Evolutionary conservation across 805 yeast species (phyloP), one percentile per base, ranked within the genome.

Genomic region (Starmerella potacharoeniae): DNA sequence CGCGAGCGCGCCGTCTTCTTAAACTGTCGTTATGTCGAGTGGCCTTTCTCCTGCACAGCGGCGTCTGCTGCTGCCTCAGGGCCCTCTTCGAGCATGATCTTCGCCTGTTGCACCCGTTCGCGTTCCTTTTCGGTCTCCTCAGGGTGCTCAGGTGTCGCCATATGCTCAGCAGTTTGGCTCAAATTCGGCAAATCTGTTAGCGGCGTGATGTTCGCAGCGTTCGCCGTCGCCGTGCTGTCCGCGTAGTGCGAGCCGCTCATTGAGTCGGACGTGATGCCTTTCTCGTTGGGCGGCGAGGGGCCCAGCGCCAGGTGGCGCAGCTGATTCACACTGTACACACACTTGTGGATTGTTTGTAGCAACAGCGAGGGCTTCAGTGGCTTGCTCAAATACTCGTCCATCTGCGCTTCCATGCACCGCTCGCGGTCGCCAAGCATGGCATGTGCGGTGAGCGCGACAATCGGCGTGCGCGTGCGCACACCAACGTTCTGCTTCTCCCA

Each of bases 351-450:
- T 5, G 95, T 87, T 69, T 87, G 95, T 66, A 86, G 80, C 66
- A 87, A 73, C 56, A 87, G 72, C 59, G 84, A 81, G 1, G 95
- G 95, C 65, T 87, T 88, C 69, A 87, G 74, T 0, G 96, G 96
- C 68, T 87, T 87, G 10, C 93, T 84, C 49, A 87, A 78, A 66
- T 88, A 87, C 67, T 88, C 96, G 69, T 87, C 95, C 96, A 87
- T 87, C 59, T 89, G 95, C 42, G 89, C 89, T 58, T 85, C 85
- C 69, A 87, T 73, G 57, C 95, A 86, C 63, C 84, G 77, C 66
- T 87, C 96, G 51, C 95, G 74, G 69, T 88, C 95, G 49, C 95
- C 96, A 72, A 87, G 75, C 96, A 87, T 88, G 3, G 96, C 96
- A 68, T 87, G 95, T 0, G 95, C 96, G 0, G 95, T 88, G 56